Evolutionary conservation across 352 stramenopile species (phyloP), one percentile per base, ranked within the genome.

Genomic region (Globisporangium sylvaticum): DNA sequence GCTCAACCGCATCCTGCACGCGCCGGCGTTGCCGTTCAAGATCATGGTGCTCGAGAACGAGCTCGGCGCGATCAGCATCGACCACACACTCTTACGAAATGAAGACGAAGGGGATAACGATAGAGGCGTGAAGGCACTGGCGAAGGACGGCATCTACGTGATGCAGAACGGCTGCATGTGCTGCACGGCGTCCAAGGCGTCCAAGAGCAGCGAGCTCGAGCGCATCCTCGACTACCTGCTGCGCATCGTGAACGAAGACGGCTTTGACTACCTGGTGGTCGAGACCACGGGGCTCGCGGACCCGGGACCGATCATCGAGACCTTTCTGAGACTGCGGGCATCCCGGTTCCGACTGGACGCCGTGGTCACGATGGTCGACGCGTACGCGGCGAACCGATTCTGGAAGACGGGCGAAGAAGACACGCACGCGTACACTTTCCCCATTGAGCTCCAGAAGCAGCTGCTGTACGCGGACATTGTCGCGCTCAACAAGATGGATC

Each of bases 111-210:
- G 78, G 27, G 64, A 44, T 25, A 24, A 14, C 32, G 52, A 25
- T 5, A 53, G 7, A 42, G 9, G 14, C 22, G 25, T 32, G 32
- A 42, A 32, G 10, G 62, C 67, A 42, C 52, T 77, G 3, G 69
- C 83, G 12, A 61, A 71, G 4, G 83, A 91, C 69, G 96, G 98
- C 64, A 92, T 99, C 56, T 97, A 98, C 63, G 97, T 96, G 37
- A 97, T 99, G 81, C 89, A 98, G 78, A 99, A 99, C 76, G 96
- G 96, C 46, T 99, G 97, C 73, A 97, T 99, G 69, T 99, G 97
- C 83, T 99, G 97, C 78, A 97, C 94, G 12, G 91, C 98, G 12
- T 91, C 91, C 31, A 96, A 98, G 74, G 80, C 98, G 44, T 92
- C 97, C 22, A 80, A 88, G 53, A 97, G 92, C 53, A 75, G 75